Conservation (phyloP, 2,329 filamentous ascomycete genomes). For the Alternaria longipes region DNA sequence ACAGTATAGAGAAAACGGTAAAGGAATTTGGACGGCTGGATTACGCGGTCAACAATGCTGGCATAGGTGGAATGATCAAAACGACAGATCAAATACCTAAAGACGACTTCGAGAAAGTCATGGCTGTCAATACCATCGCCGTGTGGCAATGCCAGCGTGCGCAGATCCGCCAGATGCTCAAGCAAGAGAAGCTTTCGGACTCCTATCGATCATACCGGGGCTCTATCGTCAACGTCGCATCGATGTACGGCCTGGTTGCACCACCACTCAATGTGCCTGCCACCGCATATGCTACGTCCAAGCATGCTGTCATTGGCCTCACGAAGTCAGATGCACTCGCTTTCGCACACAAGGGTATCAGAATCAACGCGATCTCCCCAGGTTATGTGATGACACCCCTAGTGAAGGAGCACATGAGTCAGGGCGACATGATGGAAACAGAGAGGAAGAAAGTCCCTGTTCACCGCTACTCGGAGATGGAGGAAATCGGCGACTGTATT, state of each 20-base stretch:
- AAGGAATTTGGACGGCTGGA: slow-evolving; percentile 63
- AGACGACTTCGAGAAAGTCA: slow-evolving; percentile 60
- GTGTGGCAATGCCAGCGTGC: slow-evolving; percentile 67
- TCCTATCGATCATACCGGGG: slow-evolving; percentile 55
- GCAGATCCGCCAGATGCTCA: slow-evolving; percentile 62
- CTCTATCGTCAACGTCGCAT: slow-evolving; percentile 64
- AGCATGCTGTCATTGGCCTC: slow-evolving; percentile 65
- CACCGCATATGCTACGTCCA: slow-evolving; percentile 62
- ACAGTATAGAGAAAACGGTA: slow-evolving; percentile 54
- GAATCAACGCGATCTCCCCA: slow-evolving; percentile 70
- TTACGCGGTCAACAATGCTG: slow-evolving; percentile 66
- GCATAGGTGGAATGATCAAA: slow-evolving; percentile 56
- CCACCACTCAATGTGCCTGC: slow-evolving; percentile 47
- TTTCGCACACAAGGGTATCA: slow-evolving; percentile 62
- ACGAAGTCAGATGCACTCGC: slow-evolving; percentile 64
- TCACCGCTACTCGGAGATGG: slow-evolving; percentile 62
- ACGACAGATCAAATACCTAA: slow-evolving; percentile 59
- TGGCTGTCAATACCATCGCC: slow-evolving; percentile 65
- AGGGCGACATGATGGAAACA: slow-evolving; percentile 43
- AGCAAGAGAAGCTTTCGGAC: slow-evolving; percentile 54
- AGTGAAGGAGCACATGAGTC: slow-evolving; percentile 32
- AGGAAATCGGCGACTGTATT: slow-evolving; percentile 75
- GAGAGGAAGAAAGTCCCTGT: slow-evolving; percentile 56
- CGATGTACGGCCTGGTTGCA: slow-evolving; percentile 61
- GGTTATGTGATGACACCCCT: slow-evolving; percentile 59